These are phyloP conservation scores for Yamadazyma triangularis DNA, from an alignment of 1,139 yeast species.

Conservation along the genomic window DNA sequence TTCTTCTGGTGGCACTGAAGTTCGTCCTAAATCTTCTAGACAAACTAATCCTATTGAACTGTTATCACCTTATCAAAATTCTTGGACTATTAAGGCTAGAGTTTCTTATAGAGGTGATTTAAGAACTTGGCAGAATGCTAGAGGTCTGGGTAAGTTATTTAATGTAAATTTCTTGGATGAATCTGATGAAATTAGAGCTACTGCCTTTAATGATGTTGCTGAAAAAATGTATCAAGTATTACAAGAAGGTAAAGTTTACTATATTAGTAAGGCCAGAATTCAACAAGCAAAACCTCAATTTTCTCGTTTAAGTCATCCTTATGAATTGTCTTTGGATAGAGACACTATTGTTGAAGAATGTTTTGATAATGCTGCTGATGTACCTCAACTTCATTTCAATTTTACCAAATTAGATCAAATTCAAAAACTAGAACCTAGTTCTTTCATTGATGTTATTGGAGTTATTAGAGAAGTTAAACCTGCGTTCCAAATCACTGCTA, in stretches of 20 bases:
- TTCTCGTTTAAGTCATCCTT: conserved; percentile 80
- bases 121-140: conserved; percentile 80
- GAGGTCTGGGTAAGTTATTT: conserved; percentile 88
- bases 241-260: conserved; percentile 88
- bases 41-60: conserved; percentile 64
- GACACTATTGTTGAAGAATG: conserved; percentile 76
- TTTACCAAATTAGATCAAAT: conserved; percentile 69
- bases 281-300: conserved; percentile 84
- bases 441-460: conserved; percentile 83
- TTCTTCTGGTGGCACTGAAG: too few relatives aligned
- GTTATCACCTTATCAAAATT: conserved; percentile 84
- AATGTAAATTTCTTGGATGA: conserved; percentile 87
- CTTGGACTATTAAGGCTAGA: conserved; percentile 91
- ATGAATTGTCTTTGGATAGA: conserved; percentile 78
- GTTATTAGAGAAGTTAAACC: conserved; percentile 75
- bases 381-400: conserved; percentile 76
- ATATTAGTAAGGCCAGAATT: conserved; percentile 75
- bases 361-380: conserved; percentile 50
- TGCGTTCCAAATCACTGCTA: conserved; percentile 80
- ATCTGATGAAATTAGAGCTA: conserved; percentile 93
- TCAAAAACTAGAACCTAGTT: conserved; percentile 63
- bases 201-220: conserved; percentile 88
- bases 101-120: conserved; percentile 85
- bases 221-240: conserved; percentile 70
- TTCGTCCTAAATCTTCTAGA: conserved; percentile 15